Evolutionary conservation across 352 stramenopile genomes (phyloP).

Genomic region (Pythium grandisporangium): DNA sequence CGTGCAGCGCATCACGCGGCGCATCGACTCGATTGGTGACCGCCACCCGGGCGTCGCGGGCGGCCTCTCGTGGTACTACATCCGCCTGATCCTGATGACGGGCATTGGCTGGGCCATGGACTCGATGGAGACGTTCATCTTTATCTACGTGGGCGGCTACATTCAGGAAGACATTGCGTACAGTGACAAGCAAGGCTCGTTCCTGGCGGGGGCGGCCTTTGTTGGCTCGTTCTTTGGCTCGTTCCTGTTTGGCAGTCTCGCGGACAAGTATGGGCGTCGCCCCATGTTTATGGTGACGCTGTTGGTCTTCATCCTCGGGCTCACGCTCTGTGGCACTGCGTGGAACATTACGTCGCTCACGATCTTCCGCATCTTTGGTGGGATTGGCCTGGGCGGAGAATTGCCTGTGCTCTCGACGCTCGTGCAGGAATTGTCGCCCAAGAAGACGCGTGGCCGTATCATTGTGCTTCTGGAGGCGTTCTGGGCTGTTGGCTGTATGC

Average conservation of each 20-base stretch:
- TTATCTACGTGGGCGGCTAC: conserved; percentile 39
- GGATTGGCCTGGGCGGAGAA: conserved; percentile 53
- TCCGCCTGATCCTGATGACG: conserved; percentile 49
- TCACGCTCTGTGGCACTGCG: conserved; percentile 29
- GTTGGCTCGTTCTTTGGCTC: conserved; percentile 54
- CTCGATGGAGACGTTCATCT: conserved; percentile 67
- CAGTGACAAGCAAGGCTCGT: conserved; percentile 23
- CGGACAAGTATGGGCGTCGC: conserved; percentile 51
- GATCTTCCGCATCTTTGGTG: conserved; percentile 42
- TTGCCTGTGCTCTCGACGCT: conserved; percentile 45
- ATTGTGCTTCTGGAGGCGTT: conserved; percentile 63
- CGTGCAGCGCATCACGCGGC: conserved; percentile 51
- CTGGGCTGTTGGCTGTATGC: conserved; percentile 45
- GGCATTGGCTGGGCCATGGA: conserved; percentile 67
- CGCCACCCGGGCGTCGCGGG: conserved; percentile 31
- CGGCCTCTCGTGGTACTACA: conserved; percentile 63
- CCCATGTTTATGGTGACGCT: conserved; percentile 64
- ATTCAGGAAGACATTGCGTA: conserved; percentile 38
- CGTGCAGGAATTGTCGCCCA: conserved; percentile 50
- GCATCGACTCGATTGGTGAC: conserved; percentile 56
- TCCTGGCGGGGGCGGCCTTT: conserved; percentile 42
- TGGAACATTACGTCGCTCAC: conserved; percentile 47
- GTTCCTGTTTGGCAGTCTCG: conserved; percentile 42
- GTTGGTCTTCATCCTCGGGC: conserved; percentile 39
- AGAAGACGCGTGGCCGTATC: conserved; percentile 44